A percentile compares a stretch with the other conserved stretches of the same genome.
Evolutionary conservation across 805 yeast species (phyloP).

Genomic region (Ogataea wickerhamii): DNA sequence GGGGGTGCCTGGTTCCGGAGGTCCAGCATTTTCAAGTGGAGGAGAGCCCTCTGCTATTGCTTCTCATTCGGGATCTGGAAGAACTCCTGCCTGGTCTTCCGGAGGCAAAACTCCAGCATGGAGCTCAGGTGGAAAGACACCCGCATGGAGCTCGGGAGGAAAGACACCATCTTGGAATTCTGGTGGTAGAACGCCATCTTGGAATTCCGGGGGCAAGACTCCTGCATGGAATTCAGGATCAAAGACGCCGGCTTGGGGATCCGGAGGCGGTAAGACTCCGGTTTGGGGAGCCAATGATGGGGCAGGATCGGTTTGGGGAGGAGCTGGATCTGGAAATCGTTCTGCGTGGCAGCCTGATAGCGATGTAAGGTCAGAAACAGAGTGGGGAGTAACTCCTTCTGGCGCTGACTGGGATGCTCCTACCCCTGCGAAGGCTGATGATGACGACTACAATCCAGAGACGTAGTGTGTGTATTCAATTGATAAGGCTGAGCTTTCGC

Average conservation of each 20-base stretch:
- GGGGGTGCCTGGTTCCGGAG: constrained; percentile 3
- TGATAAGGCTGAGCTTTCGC: too few species aligned
- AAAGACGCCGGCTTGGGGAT: constrained; percentile 42
- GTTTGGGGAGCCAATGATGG: constrained; percentile 39
- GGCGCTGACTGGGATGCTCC: constrained; percentile 47
- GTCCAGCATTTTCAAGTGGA: constrained; percentile 12
- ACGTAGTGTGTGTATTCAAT: too few species aligned
- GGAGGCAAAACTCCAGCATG: constrained; percentile 39
- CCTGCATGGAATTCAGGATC: constrained; percentile 40
- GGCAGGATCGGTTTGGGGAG: constrained; percentile 16
- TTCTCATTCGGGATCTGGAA: constrained; percentile 46
- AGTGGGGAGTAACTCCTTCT: constrained; percentile 43
- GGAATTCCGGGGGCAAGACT: constrained; percentile 38
- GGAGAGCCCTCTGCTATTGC: constrained; percentile 31
- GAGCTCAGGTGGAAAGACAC: constrained; percentile 38
- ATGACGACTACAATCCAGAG: constrained; percentile 24
- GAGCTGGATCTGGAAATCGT: constrained; percentile 33
- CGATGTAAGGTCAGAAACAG: constrained; percentile 20
- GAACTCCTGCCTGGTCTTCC: constrained; percentile 43
- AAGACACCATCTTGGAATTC: constrained; percentile 48
- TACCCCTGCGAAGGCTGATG: constrained; percentile 36
- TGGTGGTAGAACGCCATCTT: constrained; percentile 39
- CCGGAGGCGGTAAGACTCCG: constrained; percentile 34
- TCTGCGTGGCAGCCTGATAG: constrained; percentile 43
- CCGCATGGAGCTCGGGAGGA: constrained; percentile 38